Evolutionary conservation across 1,284 basidiomycete species (phyloP).

Genomic region (Leccinum subatratum): DNA sequence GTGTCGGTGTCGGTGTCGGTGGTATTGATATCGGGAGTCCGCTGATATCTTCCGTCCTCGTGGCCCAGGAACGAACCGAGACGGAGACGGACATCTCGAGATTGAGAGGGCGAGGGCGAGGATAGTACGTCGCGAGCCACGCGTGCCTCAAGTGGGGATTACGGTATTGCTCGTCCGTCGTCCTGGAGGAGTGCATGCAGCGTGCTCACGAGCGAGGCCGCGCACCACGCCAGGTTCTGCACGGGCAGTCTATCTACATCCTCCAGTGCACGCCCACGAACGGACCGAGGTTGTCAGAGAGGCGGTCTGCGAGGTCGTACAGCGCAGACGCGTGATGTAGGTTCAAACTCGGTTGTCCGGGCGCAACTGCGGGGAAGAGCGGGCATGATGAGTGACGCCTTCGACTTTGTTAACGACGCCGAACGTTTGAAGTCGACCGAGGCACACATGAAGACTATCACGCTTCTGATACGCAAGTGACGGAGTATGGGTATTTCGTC

Average conservation of each 20-base stretch:
- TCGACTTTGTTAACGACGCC: too few relatives aligned
- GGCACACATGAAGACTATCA: too few relatives aligned
- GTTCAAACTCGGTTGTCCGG: neutral
- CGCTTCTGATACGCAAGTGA: too few relatives aligned
- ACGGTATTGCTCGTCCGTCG: constrained; percentile 20
- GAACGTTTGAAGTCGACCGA: too few relatives aligned
- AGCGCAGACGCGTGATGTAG: constrained; percentile 39
- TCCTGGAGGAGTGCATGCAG: constrained; percentile 36
- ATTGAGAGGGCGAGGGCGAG: constrained; percentile 25
- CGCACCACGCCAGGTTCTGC: constrained; percentile 40
- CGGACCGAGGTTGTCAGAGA: constrained; percentile 32
- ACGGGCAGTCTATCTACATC: constrained; percentile 46
- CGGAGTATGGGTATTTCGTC: too few relatives aligned
- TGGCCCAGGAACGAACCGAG: constrained; percentile 3
- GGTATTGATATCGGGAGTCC: neutral
- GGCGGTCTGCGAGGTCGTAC: constrained; percentile 35
- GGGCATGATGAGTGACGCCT: too few relatives aligned
- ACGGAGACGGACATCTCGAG: too few relatives aligned
- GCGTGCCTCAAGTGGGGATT: constrained; percentile 23
- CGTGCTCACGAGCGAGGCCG: constrained; percentile 41
- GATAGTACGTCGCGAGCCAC: constrained; percentile 49
- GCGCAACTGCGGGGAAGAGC: neutral
- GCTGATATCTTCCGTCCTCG: neutral
- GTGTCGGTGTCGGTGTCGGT: neutral
- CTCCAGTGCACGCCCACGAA: constrained; percentile 50